Base-by-base conservation (phyloP, 2,329 filamentous ascomycete genomes). In the Xylaria sp. region DNA sequence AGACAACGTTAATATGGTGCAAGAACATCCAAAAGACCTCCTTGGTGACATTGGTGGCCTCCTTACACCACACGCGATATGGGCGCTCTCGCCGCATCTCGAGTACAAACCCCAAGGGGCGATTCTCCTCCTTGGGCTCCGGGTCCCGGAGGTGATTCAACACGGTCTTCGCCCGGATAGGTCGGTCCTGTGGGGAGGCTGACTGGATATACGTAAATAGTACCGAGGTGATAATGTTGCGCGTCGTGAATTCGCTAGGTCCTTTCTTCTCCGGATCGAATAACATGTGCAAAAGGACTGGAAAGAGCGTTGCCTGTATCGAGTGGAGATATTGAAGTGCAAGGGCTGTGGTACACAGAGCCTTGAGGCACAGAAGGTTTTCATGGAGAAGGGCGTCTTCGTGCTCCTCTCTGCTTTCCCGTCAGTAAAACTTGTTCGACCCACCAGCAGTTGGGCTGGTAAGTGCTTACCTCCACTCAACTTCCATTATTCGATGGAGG, bases 21-120 rank as follows among this genome's bases (percentile, higher is more conserved):
- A 98, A 86, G 83, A 98, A 99, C 78, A 98, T 98, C 95, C 95
- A 99, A 79, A 99, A 99, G 34, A 98, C 95, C 80, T 99, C 95
- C 80, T 98, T 98, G 51, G 94, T 97, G 57, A 98, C 95, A 75
- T 92, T 94, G 69, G 91, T 91, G 20, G 95, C 90, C 81, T 99
- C 96, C 80, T 94, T 96, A 82, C 91, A 94, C 95, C 95, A 99
- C 2, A 97, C 88, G 41, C 94, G 92, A 80, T 98, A 99, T 0
- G 95, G 95, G 0, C 95, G 89, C 59, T 94, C 89, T 44, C 91
- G 90, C 74, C 92, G 91, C 90, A 98, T 98, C 69, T 94, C 92
- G 25, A 95, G 84, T 56, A 98, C 94, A 78, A 98, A 98, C 2
- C 90, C 90, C 8, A 97, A 84, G 0, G 94, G 93, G 23, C 91